Conservation (phyloP, 306 rosid species). For the Arachis stenosperma region DNA sequence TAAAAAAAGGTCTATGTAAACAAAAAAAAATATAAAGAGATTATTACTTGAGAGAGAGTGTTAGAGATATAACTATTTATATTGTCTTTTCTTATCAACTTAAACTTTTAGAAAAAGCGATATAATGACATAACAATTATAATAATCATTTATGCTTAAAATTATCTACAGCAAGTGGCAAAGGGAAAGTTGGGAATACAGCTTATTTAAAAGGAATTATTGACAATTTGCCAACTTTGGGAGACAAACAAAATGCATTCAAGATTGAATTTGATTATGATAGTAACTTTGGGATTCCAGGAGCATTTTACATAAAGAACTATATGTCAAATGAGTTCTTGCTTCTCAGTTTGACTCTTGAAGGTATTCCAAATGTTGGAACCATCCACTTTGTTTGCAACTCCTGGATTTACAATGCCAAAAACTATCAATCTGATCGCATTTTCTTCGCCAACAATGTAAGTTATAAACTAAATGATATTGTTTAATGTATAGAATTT, state of each 20-base stretch:
- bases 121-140: too few relatives aligned
- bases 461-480: background rate
- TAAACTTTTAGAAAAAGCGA: too few relatives aligned
- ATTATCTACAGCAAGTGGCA: conserved; percentile 40
- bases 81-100: too few relatives aligned
- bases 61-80: too few relatives aligned
- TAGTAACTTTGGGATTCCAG: conserved; percentile 51
- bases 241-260: conserved; percentile 42
- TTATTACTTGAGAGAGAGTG: too few relatives aligned
- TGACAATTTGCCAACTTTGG: conserved; percentile 44
- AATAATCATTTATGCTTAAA: background rate
- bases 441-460: conserved; percentile 72
- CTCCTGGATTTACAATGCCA: conserved; percentile 64
- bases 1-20: too few relatives aligned
- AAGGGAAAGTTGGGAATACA: conserved; percentile 51
- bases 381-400: conserved; percentile 57
- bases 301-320: conserved; percentile 55
- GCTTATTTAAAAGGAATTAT: conserved; percentile 49
- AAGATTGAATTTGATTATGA: conserved; percentile 52
- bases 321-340: conserved; percentile 50
- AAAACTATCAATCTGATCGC: conserved; percentile 43
- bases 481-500: background rate
- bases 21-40: too few relatives aligned
- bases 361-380: conserved; percentile 49
- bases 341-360: conserved; percentile 59